phyloP scores from a whole-genome alignment of 768 basidiomycete species.

The Naganishia vishniacii region DNA sequence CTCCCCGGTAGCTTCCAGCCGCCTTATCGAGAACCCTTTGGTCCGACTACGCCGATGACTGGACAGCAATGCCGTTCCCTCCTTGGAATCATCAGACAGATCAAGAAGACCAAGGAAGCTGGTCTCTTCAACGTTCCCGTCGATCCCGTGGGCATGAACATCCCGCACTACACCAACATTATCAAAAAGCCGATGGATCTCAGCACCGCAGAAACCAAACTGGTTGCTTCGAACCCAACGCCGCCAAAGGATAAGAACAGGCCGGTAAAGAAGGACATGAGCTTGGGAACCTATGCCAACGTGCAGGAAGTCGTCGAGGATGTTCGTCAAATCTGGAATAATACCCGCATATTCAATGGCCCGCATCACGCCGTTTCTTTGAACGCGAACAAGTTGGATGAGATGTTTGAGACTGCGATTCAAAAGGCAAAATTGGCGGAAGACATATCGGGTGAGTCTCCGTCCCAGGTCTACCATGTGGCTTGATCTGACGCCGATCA shows the following conservation, averaged over 20 bases:
- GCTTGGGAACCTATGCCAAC: constrained; percentile 55
- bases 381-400: constrained; percentile 78
- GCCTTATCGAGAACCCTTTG: constrained; percentile 37
- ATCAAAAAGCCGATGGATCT: constrained; percentile 93
- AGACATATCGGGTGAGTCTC: constrained; percentile 40
- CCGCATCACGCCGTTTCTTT: constrained; percentile 70
- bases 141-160: constrained; percentile 64
- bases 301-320: constrained; percentile 79
- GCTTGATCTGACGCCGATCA: constrained; percentile 1
- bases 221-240: constrained; percentile 67
- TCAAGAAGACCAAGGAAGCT: constrained; percentile 84
- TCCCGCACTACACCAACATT: constrained; percentile 79
- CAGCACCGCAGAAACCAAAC: constrained; percentile 81
- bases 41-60: constrained; percentile 53
- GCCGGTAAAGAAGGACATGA: constrained; percentile 33
- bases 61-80: constrained; percentile 72
- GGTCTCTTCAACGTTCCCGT: constrained; percentile 78
- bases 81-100: constrained; percentile 64
- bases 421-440: constrained; percentile 82
- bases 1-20: constrained; percentile 35
- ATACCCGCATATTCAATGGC: constrained; percentile 88
- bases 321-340: constrained; percentile 79
- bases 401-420: constrained; percentile 79
- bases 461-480: background rate
- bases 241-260: constrained; percentile 49